These are phyloP conservation scores for Theileria equi DNA, from an alignment of 169 alveolate species.

Conservation along the genomic window DNA sequence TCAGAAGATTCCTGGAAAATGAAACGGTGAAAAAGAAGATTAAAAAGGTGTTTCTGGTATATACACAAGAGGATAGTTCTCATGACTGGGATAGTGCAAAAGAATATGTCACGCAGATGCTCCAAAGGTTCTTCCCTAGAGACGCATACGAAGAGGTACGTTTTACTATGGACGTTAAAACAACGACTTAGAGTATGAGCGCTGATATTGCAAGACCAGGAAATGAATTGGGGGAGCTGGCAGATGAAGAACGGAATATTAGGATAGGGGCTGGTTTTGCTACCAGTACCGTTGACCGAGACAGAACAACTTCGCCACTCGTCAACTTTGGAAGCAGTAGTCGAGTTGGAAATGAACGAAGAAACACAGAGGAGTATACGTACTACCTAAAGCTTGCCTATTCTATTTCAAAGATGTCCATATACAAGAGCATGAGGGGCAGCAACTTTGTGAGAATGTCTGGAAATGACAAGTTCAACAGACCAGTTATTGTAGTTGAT, in stretches of 20 bases:
- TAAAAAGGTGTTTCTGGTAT: conserved; percentile 20
- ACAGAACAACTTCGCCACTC: conserved; percentile 1
- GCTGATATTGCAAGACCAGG: conserved; percentile 48
- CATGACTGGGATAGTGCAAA: conserved; percentile 7
- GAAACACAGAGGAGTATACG: conserved; percentile 33
- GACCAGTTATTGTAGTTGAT: conserved; percentile 59
- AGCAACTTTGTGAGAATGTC: conserved; percentile 28
- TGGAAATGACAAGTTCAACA: conserved; percentile 26
- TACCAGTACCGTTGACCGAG: background rate
- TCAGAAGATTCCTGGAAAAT: conserved; percentile 55
- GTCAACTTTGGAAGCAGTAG: conserved; percentile 40
- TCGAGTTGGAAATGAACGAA: conserved; percentile 38
- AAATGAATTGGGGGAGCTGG: conserved; percentile 55
- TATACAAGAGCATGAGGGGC: conserved; percentile 30
- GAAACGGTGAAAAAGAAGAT: conserved; percentile 39
- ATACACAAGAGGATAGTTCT: conserved; percentile 11
- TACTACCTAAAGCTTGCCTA: conserved; percentile 43
- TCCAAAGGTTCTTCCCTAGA: conserved; percentile 50
- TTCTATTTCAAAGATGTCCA: conserved; percentile 45
- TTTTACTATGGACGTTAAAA: background rate
- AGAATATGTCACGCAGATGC: background rate
- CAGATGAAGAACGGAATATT: conserved; percentile 42
- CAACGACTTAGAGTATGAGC: conserved; percentile 24
- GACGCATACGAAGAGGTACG: conserved; percentile 36
- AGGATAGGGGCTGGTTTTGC: conserved; percentile 56